phyloP scores from a whole-genome alignment of 1,284 basidiomycete species.

The Takashimella tepidaria region DNA sequence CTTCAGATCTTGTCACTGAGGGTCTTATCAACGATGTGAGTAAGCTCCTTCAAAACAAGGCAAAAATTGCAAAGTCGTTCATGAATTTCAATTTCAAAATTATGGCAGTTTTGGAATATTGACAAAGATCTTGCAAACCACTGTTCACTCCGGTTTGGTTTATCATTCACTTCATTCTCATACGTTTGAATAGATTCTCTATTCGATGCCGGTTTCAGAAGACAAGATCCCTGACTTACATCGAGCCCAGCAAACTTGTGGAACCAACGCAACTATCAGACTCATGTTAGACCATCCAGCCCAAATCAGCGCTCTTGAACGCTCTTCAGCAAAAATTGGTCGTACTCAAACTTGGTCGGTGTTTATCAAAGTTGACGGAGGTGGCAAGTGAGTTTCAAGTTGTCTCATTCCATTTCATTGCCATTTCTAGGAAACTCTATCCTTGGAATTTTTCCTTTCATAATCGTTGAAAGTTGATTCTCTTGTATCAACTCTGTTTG shows the following conservation, averaged over 20 bases:
- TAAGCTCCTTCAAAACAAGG: constrained; percentile 50
- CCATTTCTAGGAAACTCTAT: too few relatives aligned
- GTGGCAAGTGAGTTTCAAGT: constrained; percentile 63
- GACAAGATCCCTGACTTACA: constrained; percentile 71
- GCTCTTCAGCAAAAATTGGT: constrained; percentile 41
- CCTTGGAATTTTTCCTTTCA: too few relatives aligned
- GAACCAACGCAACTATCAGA: constrained; percentile 56
- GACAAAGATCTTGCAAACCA: neutral
- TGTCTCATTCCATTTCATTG: constrained; percentile 6
- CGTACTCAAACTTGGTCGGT: constrained; percentile 58
- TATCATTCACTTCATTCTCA: neutral
- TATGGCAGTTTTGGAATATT: too few relatives aligned
- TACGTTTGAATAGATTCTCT: constrained; percentile 59
- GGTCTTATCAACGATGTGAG: constrained; percentile 68
- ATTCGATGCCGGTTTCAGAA: constrained; percentile 63
- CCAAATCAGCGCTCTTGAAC: constrained; percentile 63
- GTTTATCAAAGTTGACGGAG: constrained; percentile 77
- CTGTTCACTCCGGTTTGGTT: neutral
- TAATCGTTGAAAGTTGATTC: too few relatives aligned
- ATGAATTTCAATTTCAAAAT: too few relatives aligned
- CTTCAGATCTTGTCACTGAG: constrained; percentile 55
- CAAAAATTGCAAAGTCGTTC: too few relatives aligned
- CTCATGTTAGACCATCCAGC: constrained; percentile 70
- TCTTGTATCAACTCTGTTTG: too few relatives aligned
- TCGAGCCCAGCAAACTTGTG: constrained; percentile 56